Percentiles rank a stretch among this genome's conserved stretches.
phyloP scores from a whole-genome alignment of 148 eudicot species.

The Gaultheria prostrata region DNA sequence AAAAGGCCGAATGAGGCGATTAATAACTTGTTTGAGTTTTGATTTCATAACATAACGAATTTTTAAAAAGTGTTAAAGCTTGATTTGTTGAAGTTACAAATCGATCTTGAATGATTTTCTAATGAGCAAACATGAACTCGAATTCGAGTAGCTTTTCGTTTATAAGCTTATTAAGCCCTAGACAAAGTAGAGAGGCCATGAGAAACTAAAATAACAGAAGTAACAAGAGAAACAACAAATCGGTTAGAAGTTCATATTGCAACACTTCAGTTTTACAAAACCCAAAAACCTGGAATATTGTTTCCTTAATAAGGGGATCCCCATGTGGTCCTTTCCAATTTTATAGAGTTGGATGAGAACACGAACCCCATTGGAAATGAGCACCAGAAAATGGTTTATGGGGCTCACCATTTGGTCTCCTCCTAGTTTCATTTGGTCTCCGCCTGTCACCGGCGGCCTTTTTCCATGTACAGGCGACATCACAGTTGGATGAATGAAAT shows the following conservation, averaged over 20 bases:
- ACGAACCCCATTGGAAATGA: not conserved
- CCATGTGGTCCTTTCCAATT: slow-evolving; percentile 1
- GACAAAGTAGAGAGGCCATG: not conserved
- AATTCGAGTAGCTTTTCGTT: too few relatives aligned
- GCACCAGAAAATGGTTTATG: slow-evolving; percentile 19
- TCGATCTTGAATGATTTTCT: too few relatives aligned
- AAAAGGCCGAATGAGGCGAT: too few relatives aligned
- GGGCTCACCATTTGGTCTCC: slow-evolving; percentile 23
- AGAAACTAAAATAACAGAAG: not conserved
- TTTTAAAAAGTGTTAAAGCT: too few relatives aligned
- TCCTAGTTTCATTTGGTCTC: too few relatives aligned
- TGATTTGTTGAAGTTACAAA: too few relatives aligned
- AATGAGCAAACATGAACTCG: not conserved
- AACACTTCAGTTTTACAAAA: not conserved
- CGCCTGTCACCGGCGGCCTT: too few relatives aligned
- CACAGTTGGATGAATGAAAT: too few relatives aligned
- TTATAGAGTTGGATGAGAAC: not conserved
- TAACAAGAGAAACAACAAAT: too few relatives aligned
- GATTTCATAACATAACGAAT: too few relatives aligned
- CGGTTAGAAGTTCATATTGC: not conserved
- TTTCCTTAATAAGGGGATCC: not conserved
- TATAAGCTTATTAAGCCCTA: not conserved
- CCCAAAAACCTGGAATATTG: not conserved
- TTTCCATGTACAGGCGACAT: too few relatives aligned
- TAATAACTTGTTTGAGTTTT: too few relatives aligned